Evolutionary conservation across 441 rosid species (phyloP).

Genomic region (Pelargonium citronellum): DNA sequence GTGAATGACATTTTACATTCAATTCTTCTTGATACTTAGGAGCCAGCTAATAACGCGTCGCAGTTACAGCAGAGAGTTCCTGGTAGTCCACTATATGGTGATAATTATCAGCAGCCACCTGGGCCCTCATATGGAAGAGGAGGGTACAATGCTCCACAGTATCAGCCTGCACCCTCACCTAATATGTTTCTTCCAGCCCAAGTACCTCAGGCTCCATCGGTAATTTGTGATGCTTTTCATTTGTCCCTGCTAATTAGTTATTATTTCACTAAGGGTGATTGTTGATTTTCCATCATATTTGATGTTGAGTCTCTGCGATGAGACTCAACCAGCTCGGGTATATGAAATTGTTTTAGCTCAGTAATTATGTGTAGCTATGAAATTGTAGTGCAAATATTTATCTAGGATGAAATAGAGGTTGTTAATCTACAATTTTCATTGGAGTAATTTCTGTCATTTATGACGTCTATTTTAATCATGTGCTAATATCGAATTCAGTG

Average conservation of each 20-base stretch:
- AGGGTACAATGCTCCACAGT: slow-evolving; percentile 40
- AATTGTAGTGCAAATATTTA: not conserved
- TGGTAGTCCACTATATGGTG: slow-evolving; percentile 40
- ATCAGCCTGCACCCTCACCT: slow-evolving; percentile 48
- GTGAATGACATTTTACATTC: slow-evolving; percentile 5
- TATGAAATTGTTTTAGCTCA: not conserved
- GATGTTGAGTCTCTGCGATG: not conserved
- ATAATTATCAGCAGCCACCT: slow-evolving; percentile 53
- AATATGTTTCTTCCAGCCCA: slow-evolving; percentile 54
- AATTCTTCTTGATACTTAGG: slow-evolving; percentile 33
- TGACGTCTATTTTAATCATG: not conserved
- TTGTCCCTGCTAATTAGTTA: not conserved
- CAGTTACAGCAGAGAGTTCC: slow-evolving; percentile 45
- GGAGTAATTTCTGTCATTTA: not conserved
- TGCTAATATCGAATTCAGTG: not conserved
- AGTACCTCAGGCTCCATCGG: slow-evolving; percentile 54
- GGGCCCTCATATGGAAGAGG: slow-evolving; percentile 41
- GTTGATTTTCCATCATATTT: not conserved
- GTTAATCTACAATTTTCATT: no score
- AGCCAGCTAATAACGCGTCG: slow-evolving; percentile 19
- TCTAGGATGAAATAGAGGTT: not conserved
- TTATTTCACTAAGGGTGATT: not conserved
- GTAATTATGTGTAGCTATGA: not conserved
- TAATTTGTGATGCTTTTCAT: slow-evolving; percentile 23
- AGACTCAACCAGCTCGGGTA: slow-evolving; percentile 1